phyloP scores from a whole-genome alignment of 2,329 filamentous ascomycete genomes.

The Colletotrichum trifolii region DNA sequence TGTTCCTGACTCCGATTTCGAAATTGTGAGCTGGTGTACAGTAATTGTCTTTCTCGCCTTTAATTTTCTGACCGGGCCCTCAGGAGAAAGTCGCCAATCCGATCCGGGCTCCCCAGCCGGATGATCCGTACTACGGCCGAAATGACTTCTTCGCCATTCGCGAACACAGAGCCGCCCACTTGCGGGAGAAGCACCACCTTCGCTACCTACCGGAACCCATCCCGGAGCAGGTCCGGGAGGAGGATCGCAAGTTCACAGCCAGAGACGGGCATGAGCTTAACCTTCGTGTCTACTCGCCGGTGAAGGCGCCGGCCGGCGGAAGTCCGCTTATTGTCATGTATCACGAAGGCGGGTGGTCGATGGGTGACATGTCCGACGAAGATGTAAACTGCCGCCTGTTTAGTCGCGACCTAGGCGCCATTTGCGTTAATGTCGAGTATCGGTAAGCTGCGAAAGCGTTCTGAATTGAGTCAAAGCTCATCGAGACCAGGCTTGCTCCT shows the following conservation, averaged over 20 bases:
- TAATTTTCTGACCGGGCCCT: too few relatives aligned
- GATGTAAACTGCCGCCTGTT: constrained; percentile 30
- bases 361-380: constrained; percentile 26
- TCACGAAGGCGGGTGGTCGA: constrained; percentile 28
- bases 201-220: constrained; percentile 26
- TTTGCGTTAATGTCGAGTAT: constrained; percentile 59
- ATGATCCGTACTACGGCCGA: constrained; percentile 23
- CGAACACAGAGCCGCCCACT: constrained; percentile 22
- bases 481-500: constrained; percentile 51
- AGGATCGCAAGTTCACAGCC: constrained; percentile 18
- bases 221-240: constrained; percentile 23
- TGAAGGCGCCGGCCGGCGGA: neutral
- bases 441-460: constrained; percentile 38
- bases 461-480: neutral
- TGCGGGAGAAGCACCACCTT: constrained; percentile 22
- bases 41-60: too few relatives aligned
- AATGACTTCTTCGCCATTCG: constrained; percentile 14
- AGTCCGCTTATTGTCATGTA: constrained; percentile 32
- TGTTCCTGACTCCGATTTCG: constrained; percentile 9
- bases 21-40: constrained; percentile 3
- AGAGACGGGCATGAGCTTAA: constrained; percentile 18
- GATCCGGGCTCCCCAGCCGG: constrained; percentile 5
- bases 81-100: neutral
- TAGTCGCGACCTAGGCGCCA: constrained; percentile 16
- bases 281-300: constrained; percentile 19